Evolutionary conservation across 108 stramenopile species (phyloP).

Genomic region (Chaetoceros muelleri): DNA sequence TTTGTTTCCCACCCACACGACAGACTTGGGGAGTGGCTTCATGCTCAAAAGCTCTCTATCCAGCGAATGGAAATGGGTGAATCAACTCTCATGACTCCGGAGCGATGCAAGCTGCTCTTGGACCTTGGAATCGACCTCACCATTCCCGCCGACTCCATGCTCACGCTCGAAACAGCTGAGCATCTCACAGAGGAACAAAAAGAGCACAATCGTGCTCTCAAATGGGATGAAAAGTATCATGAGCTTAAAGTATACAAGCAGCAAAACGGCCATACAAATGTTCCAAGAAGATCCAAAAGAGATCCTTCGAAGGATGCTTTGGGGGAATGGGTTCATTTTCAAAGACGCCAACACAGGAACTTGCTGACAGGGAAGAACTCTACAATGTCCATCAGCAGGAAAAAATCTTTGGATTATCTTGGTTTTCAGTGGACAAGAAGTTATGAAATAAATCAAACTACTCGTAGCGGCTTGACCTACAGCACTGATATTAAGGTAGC

Average conservation of each 20-base stretch:
- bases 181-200: background rate
- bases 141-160: too few relatives aligned
- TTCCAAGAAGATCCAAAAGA: background rate
- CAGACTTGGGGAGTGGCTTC: background rate
- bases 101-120: background rate
- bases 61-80: background rate
- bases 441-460: background rate
- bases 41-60: background rate
- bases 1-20: background rate
- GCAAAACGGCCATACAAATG: background rate
- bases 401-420: background rate
- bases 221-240: background rate
- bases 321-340: background rate
- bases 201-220: background rate
- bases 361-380: background rate
- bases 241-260: background rate
- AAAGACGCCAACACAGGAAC: background rate
- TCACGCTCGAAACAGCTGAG: background rate
- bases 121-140: background rate
- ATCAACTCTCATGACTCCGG: background rate
- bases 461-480: background rate
- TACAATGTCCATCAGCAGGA: background rate
- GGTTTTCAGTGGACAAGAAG: background rate
- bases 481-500: background rate
- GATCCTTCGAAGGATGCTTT: background rate